Base-by-base conservation (phyloP, 2,329 filamentous ascomycete species). In the Fusarium nisikadoi region DNA sequence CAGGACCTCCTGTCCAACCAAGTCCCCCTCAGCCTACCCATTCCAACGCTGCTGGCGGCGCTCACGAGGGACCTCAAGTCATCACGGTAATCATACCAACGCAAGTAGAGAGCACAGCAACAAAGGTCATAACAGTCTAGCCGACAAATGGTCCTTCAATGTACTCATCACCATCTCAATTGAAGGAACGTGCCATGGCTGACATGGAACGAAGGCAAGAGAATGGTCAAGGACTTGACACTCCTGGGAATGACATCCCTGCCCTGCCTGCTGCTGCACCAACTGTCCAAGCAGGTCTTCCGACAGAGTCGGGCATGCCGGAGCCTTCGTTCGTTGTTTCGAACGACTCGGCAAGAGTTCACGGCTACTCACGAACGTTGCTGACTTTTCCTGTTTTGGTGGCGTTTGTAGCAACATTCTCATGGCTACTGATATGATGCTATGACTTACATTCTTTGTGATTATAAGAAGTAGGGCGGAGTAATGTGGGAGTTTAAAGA, bases 1-100 rank as follows among this genome's bases (percentile, higher is more conserved):
- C 50, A 23, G 54, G 45, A 25, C 33, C 55, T 29, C 43, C 66
- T 33, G 39, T 29, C 14, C 64, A 49, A 56, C 31, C 46, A 16
- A 17, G 27, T 20, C 27, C 54, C 29, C 55, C 46, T 36, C 46
- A 58, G 17, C 16, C 70, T 29, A 65, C 64, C 3, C 38, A 36
- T n/a, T 39, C 52, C 36, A 47, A 43, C 23, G 23, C 29, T 46
- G 36, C 25, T 14, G 53, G 29, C 5, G 46, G 52, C 31, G 23
- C 53, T 27, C n/a, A 43, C 31, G 45, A 58, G 29, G 47, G 53
- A 17, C 71, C 64, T 52, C 49, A 73, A 12, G 47, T 77, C 23
- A 63, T 78, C 29, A 79, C 76, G 19, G 64, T 80, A 10, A 74
- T 78, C 42, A 63, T 74, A 20, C 63, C 77, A 25, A 68, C 70